Percentiles rank a stretch among this genome's conserved stretches.
These are phyloP conservation scores for Sanghuangporus weigelae DNA, from an alignment of 1,284 basidiomycete genomes.

Conservation along the genomic window DNA sequence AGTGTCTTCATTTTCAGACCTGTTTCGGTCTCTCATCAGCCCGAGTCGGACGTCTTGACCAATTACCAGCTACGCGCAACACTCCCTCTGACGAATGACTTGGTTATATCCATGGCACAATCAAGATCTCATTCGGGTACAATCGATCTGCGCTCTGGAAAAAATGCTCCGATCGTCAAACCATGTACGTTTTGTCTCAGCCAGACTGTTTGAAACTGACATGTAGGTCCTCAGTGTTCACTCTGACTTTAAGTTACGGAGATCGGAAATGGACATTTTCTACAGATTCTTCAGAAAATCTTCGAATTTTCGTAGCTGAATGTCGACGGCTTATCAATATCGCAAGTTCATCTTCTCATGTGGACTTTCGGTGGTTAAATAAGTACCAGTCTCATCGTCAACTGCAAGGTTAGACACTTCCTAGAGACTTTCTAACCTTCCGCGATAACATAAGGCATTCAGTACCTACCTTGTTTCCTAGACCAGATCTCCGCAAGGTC, in stretches of 20 bases:
- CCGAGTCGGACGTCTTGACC: not conserved
- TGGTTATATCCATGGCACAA: slow-evolving; percentile 11
- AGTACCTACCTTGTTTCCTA: slow-evolving; percentile 8
- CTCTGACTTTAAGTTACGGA: not conserved
- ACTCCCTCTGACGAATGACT: slow-evolving; percentile 2
- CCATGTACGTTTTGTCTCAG: not conserved
- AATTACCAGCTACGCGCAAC: not conserved
- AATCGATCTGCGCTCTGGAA: slow-evolving; percentile 6
- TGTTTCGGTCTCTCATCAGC: not conserved
- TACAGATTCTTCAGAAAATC: slow-evolving; percentile 4
- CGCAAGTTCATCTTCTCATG: not conserved
- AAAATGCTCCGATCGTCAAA: not conserved
- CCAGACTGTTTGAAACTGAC: not conserved
- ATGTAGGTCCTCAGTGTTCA: not conserved
- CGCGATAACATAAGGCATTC: not conserved
- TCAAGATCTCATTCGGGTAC: slow-evolving; percentile 2
- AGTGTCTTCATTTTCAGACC: slow-evolving; percentile 10
- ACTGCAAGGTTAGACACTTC: not conserved
- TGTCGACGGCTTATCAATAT: slow-evolving; percentile 4
- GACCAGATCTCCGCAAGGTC: slow-evolving; percentile 46
- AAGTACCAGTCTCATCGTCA: slow-evolving; percentile 1
- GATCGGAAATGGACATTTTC: not conserved
- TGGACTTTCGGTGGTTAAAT: slow-evolving; percentile 8
- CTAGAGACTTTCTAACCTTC: not conserved
- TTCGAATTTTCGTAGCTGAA: slow-evolving; percentile 4